Base-by-base conservation (phyloP, 495 filamentous ascomycete species). In the Pyrenopolyporus hunteri region DNA sequence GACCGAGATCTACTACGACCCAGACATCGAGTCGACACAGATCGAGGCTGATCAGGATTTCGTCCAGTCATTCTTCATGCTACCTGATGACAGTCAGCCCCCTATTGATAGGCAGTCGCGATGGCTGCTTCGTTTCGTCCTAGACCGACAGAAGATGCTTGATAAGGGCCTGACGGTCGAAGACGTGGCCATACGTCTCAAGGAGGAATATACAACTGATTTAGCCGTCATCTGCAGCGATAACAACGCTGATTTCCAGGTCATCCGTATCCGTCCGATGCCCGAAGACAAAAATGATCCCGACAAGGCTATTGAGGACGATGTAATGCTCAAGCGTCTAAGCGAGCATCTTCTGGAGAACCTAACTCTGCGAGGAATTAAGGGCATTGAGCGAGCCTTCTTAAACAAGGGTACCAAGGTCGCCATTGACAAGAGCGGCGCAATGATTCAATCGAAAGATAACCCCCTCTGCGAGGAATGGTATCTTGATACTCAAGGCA, bases 1-100 rank as follows among this genome's bases (percentile, higher is more conserved):
- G 6, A 94, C 91, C 0, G 94, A 99, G 74, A 92, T 99, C 56
- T 97, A 95, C 80, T 97, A 98, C 64, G 94, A 99, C 75, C 94
- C 94, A 0, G 91, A 96, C 57, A 89, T 96, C 54, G 85, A 89
- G 59, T 76, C 81, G 7, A 99, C 94, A 1, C 86, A 84, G 53
- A 96, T 99, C 59, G 83, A 88, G 23, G 89, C 89, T 42, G 94
- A 99, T 79, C 75, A 77, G 29, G 94, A 99, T 69, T 95, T 97
- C 83, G 90, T 99, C 3, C 90, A 94, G 69, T 97, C 95, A 0
- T 97, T 97, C 78, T 99, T 93, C 80, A 86, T 98, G 67, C 88
- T 99, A 64, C 91, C 92, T 1, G 93, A 96, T 64, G 90, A 93
- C 52, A 83, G 76, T 23, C 76, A 82, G 13, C 89, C 91, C 39